phyloP scores from a whole-genome alignment of 2,329 filamentous ascomycete genomes.

The Fusarium irregulare region DNA sequence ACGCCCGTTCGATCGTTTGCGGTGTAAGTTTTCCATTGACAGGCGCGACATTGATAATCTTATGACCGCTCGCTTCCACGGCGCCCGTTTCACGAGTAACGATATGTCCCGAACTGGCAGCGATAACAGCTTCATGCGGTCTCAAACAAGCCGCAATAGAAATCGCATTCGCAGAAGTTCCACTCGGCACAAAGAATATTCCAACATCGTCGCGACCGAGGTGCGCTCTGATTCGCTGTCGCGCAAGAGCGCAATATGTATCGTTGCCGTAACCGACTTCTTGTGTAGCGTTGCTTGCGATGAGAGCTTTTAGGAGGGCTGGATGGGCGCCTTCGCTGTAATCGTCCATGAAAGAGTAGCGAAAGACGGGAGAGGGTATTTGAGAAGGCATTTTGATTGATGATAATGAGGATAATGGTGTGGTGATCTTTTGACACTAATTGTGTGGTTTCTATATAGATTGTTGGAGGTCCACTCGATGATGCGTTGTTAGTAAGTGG shows the following conservation, averaged over 20 bases:
- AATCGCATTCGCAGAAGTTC: constrained; percentile 63
- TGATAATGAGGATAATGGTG: not conserved
- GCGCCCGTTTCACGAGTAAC: constrained; percentile 62
- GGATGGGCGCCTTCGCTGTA: constrained; percentile 65
- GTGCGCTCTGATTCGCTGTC: constrained; percentile 54
- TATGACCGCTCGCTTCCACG: constrained; percentile 63
- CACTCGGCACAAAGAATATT: constrained; percentile 64
- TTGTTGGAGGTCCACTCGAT: constrained; percentile 21
- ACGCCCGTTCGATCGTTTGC: constrained; percentile 53
- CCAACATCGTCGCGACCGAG: constrained; percentile 55
- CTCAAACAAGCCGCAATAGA: constrained; percentile 63
- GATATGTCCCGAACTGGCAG: constrained; percentile 61
- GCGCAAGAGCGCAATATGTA: constrained; percentile 56
- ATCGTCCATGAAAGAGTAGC: constrained; percentile 62
- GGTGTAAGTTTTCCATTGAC: constrained; percentile 61
- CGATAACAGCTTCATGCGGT: constrained; percentile 63
- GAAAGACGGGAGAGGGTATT: constrained; percentile 27
- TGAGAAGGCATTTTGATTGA: constrained; percentile 38
- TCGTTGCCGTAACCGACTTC: constrained; percentile 62
- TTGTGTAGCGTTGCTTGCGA: constrained; percentile 58
- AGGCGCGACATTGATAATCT: constrained; percentile 61
- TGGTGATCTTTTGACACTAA: not conserved
- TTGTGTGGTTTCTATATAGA: constrained; percentile 33
- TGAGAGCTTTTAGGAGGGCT: constrained; percentile 58
- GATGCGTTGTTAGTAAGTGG: constrained; percentile 39